These are phyloP conservation scores for Serendipita vermifera DNA, from an alignment of 768 basidiomycete genomes.

Conservation along the genomic window DNA sequence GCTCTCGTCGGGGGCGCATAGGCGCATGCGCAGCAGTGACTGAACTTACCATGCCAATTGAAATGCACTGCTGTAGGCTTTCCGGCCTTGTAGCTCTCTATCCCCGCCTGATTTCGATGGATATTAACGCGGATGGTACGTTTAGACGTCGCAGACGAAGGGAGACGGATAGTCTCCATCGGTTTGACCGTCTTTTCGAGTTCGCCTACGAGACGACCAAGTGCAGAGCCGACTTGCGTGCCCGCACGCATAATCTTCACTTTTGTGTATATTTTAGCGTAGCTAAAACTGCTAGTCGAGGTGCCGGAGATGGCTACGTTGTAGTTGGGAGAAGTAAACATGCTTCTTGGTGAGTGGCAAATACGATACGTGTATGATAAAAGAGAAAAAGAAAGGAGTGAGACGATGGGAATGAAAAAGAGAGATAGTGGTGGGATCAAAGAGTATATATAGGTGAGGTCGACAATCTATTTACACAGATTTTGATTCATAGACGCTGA, in stretches of 20 bases:
- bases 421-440: too few species aligned
- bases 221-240: background rate
- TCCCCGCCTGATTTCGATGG: background rate
- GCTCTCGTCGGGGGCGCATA: background rate
- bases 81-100: background rate
- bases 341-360: too few species aligned
- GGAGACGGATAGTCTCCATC: background rate
- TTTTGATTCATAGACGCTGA: too few species aligned
- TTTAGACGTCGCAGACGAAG: background rate
- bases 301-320: too few species aligned
- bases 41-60: conserved; percentile 4
- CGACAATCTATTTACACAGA: too few species aligned
- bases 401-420: too few species aligned
- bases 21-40: background rate
- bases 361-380: too few species aligned
- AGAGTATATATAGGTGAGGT: too few species aligned
- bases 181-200: background rate
- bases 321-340: too few species aligned
- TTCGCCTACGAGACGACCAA: background rate
- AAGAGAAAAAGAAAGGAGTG: too few species aligned
- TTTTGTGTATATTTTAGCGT: too few species aligned
- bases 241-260: conserved; percentile 1
- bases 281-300: too few species aligned
- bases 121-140: background rate
- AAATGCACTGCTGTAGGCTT: background rate